A percentile compares a stretch with the other conserved stretches of the same genome.
Conservation (phyloP, 345 rosid genomes). For the Eucalyptus microcorys region DNA sequence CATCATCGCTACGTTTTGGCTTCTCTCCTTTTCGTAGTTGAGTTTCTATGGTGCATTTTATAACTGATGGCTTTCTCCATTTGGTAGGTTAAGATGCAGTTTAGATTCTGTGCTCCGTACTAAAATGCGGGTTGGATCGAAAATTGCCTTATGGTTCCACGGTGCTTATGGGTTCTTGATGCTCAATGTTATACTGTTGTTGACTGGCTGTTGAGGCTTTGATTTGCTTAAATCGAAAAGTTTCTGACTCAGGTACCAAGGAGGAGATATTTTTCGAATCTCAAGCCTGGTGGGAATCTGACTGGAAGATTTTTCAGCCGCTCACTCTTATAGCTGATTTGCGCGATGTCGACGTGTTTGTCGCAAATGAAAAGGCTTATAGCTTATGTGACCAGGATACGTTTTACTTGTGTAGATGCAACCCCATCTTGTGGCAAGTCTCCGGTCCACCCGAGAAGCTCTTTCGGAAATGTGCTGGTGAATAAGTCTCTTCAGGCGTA, state of each 20-base stretch:
- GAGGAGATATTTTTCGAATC: slow-evolving; percentile 46
- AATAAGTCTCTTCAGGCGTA: background rate
- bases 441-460: slow-evolving; percentile 26
- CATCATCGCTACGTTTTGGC: background rate
- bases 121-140: background rate
- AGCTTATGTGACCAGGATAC: background rate
- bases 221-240: background rate
- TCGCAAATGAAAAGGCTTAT: background rate
- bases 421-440: slow-evolving; percentile 16
- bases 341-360: background rate
- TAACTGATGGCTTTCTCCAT: background rate
- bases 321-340: background rate
- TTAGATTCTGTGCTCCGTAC: background rate
- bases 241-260: slow-evolving; percentile 12
- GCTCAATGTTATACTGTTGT: background rate
- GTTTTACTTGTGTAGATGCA: background rate
- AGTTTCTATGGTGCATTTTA: background rate
- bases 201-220: background rate
- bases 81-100: background rate
- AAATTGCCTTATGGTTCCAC: background rate
- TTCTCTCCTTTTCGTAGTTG: background rate
- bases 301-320: slow-evolving; percentile 44
- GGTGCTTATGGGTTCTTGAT: background rate
- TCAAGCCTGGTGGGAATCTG: slow-evolving; percentile 48
- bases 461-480: background rate